These are phyloP conservation scores for Teunomyces lycoperdinae DNA, from an alignment of 805 yeast genomes.

Conservation along the genomic window DNA sequence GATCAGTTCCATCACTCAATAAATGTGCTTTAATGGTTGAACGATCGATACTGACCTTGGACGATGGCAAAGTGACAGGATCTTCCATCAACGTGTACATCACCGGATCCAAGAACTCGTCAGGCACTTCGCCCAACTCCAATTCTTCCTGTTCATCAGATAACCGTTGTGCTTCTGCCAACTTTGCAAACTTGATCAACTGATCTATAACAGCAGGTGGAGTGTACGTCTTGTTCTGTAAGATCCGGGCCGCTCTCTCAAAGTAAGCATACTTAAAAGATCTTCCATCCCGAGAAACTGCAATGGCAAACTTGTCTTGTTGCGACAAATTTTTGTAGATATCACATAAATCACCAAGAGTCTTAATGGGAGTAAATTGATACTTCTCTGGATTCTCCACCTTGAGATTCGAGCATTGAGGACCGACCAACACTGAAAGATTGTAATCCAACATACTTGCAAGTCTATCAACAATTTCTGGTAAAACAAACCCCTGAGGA, in stretches of 20 bases:
- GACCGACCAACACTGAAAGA: conserved; percentile 90
- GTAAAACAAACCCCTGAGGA: conserved; percentile 79
- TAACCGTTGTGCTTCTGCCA: conserved; percentile 59
- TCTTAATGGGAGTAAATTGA: conserved; percentile 73
- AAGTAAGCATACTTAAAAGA: conserved; percentile 73
- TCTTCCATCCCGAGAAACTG: conserved; percentile 90
- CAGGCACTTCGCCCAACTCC: conserved; percentile 92
- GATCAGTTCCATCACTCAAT: conserved; percentile 93
- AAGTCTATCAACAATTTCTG: conserved; percentile 88
- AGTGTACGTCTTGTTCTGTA: conserved; percentile 52
- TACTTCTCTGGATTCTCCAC: conserved; percentile 82
- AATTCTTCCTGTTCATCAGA: conserved; percentile 78
- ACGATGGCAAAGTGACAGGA: conserved; percentile 91
- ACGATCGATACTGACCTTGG: conserved; percentile 81
- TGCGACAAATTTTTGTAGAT: conserved; percentile 71
- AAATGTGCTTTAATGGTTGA: conserved; percentile 91
- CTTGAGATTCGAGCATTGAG: conserved; percentile 83
- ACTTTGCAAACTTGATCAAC: conserved; percentile 55
- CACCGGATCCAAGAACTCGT: conserved; percentile 93
- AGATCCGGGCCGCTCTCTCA: conserved; percentile 64
- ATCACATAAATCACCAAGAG: conserved; percentile 66
- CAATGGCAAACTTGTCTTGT: conserved; percentile 64
- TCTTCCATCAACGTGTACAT: conserved; percentile 95
- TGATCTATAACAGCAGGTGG: conserved; percentile 48
- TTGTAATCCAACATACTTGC: conserved; percentile 97